Conservation (phyloP, 495 filamentous ascomycete species). For the Penicillium alfredii region DNA sequence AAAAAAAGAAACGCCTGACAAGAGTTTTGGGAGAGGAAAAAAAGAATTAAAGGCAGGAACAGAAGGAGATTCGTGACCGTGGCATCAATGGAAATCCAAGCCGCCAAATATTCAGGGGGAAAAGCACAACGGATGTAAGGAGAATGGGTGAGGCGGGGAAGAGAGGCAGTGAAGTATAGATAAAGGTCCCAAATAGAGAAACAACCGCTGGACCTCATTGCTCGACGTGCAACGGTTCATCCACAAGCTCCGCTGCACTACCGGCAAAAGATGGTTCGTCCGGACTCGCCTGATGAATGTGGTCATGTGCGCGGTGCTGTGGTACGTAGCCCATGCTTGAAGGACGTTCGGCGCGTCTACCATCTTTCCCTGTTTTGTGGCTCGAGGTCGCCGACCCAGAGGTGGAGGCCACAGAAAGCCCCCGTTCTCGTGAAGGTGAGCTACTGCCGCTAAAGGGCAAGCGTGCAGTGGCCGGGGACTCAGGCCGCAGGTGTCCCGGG, state of each 20-base stretch:
- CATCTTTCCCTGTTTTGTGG: conserved; percentile 20
- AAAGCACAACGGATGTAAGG: conserved; percentile 1
- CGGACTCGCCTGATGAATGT: conserved; percentile 51
- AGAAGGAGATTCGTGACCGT: conserved; percentile 36
- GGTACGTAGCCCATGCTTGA: conserved; percentile 70
- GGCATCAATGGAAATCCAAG: conserved; percentile 20
- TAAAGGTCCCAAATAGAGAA: neutral
- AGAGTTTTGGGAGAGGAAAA: too few relatives aligned
- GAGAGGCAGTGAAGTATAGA: neutral
- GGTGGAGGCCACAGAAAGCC: conserved; percentile 39
- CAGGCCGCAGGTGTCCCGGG: conserved; percentile 25
- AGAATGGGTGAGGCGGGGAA: neutral
- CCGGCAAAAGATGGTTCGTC: conserved; percentile 48
- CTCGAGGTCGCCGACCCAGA: conserved; percentile 45
- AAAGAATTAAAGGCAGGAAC: neutral
- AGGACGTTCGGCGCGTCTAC: conserved; percentile 48
- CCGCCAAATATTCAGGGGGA: conserved; percentile 15
- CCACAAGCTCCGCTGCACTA: conserved; percentile 47
- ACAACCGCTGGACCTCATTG: too few relatives aligned
- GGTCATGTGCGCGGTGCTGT: conserved; percentile 55
- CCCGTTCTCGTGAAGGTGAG: conserved; percentile 46
- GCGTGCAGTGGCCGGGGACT: conserved; percentile 37
- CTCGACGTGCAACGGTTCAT: conserved; percentile 18
- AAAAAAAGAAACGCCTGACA: too few relatives aligned
- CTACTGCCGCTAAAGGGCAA: conserved; percentile 54